phyloP scores from a whole-genome alignment of 2,329 filamentous ascomycete genomes.

The Chrysoporthe puriensis region DNA sequence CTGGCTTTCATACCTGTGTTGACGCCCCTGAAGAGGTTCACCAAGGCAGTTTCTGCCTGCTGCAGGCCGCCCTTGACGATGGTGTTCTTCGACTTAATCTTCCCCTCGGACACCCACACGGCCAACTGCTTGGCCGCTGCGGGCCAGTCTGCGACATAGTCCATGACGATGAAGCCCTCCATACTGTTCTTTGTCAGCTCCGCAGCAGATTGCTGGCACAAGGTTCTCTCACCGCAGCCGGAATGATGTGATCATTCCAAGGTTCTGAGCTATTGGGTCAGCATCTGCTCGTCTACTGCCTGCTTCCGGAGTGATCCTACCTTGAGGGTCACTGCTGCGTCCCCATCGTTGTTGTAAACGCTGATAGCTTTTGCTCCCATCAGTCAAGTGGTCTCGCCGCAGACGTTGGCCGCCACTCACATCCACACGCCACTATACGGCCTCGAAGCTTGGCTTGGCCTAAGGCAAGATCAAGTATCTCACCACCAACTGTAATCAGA shows the following conservation, averaged over 20 bases:
- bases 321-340: conserved; percentile 9
- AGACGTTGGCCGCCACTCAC: conserved; percentile 61
- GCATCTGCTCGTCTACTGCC: conserved; percentile 35
- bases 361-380: conserved; percentile 19
- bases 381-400: not conserved
- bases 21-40: conserved; percentile 66
- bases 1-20: conserved; percentile 62
- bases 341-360: conserved; percentile 19
- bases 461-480: conserved; percentile 70
- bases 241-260: conserved; percentile 18
- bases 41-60: conserved; percentile 64
- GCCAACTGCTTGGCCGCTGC: conserved; percentile 63
- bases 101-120: conserved; percentile 72
- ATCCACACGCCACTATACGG: conserved; percentile 74
- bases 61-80: conserved; percentile 70
- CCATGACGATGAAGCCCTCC: conserved; percentile 75
- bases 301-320: not conserved
- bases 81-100: conserved; percentile 72
- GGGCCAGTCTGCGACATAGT: conserved; percentile 62
- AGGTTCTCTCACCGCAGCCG: conserved; percentile 35
- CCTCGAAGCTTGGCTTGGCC: conserved; percentile 63
- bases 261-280: conserved; percentile 35
- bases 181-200: conserved; percentile 41
- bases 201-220: conserved; percentile 51
- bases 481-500: conserved; percentile 60